Conservation (phyloP, 768 basidiomycete species). For the Lentinula edodes region DNA sequence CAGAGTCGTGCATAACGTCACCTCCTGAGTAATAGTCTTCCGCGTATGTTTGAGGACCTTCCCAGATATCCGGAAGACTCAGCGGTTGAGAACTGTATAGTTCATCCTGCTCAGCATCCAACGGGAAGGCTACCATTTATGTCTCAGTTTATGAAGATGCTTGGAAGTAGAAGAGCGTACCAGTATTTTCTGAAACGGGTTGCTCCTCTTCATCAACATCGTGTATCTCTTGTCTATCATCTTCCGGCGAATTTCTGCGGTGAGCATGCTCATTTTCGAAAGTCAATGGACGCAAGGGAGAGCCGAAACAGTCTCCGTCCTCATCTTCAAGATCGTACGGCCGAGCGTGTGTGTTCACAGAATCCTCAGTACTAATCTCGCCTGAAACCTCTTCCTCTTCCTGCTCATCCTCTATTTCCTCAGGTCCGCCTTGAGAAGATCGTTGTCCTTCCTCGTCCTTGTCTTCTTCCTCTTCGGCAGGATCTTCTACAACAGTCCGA, state of each 20-base stretch:
- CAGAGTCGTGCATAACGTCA: constrained; percentile 19
- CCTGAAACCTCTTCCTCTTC: background rate
- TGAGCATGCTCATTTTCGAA: background rate
- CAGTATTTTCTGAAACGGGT: constrained; percentile 4
- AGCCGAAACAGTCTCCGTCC: background rate
- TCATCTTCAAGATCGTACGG: background rate
- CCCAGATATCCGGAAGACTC: constrained; percentile 35
- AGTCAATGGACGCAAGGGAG: background rate
- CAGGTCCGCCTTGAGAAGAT: background rate
- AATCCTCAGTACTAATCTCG: background rate
- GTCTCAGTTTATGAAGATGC: background rate
- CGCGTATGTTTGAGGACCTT: constrained; percentile 30
- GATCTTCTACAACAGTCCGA: constrained; percentile 14
- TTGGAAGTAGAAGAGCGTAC: constrained; percentile 1
- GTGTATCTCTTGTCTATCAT: background rate
- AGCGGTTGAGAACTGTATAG: constrained; percentile 10
- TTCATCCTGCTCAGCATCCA: background rate
- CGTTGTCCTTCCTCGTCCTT: background rate
- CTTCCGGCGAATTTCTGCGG: background rate
- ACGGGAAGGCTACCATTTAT: constrained; percentile 9
- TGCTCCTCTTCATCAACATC: constrained; percentile 6
- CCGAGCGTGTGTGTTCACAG: background rate
- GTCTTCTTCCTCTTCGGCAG: constrained; percentile 7
- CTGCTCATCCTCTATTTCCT: background rate
- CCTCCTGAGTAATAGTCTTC: constrained; percentile 43